Evolutionary conservation across 208 protist genomes (phyloP).

Genomic region (Trichomonas gallinae): DNA sequence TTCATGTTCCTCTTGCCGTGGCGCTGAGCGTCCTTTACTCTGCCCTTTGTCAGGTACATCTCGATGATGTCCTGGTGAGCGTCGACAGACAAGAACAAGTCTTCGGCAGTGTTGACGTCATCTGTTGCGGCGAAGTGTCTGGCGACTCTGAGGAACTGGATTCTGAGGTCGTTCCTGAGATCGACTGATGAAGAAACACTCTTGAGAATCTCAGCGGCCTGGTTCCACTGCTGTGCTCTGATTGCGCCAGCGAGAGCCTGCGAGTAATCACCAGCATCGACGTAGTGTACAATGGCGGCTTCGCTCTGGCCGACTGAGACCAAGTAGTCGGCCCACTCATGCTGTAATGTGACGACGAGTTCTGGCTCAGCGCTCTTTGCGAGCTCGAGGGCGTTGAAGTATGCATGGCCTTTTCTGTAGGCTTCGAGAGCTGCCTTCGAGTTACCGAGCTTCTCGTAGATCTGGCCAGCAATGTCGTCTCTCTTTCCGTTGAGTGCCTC

Average conservation of each 20-base stretch:
- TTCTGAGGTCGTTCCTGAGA: not conserved
- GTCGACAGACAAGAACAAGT: not conserved
- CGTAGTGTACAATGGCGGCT: not conserved
- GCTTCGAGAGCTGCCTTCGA: not conserved
- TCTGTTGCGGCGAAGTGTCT: not conserved
- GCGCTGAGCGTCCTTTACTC: not conserved
- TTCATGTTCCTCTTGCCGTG: slow-evolving; percentile 2
- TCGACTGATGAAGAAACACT: not conserved
- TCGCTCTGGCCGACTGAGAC: not conserved
- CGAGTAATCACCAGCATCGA: not conserved
- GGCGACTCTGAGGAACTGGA: not conserved
- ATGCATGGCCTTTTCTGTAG: not conserved
- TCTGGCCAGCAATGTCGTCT: not conserved
- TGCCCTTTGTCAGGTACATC: not conserved
- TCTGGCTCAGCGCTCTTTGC: not conserved
- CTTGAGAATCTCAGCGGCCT: not conserved
- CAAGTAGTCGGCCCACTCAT: not conserved
- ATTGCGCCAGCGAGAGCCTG: not conserved
- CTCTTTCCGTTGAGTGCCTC: not conserved
- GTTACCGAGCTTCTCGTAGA: not conserved
- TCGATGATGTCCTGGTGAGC: not conserved
- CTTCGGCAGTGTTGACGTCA: not conserved
- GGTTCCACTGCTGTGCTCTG: not conserved
- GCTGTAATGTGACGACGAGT: not conserved
- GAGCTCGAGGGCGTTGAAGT: not conserved